A percentile compares a stretch with the other conserved stretches of the same genome.
These are phyloP conservation scores for Suillus sp. DNA, from an alignment of 768 basidiomycete species.

Conservation along the genomic window DNA sequence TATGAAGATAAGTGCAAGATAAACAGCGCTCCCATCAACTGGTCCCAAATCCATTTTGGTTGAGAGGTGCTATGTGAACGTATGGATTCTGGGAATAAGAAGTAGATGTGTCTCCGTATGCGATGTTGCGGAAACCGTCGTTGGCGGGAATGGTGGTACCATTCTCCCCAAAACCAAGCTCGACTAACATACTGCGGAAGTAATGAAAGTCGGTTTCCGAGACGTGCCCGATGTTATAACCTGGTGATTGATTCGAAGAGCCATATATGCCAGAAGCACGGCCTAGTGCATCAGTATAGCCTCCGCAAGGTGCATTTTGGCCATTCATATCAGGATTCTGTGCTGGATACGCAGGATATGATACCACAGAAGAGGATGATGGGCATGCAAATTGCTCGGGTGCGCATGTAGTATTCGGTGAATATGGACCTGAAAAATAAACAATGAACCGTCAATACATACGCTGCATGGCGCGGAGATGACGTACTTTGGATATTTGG, in stretches of 20 bases:
- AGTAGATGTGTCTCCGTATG: slow-evolving; percentile 39
- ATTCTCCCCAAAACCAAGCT: slow-evolving; percentile 64
- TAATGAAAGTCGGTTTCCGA: slow-evolving; percentile 69
- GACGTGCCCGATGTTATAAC: slow-evolving; percentile 36
- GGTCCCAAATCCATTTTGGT: slow-evolving; percentile 28
- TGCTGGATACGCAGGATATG: slow-evolving; percentile 8
- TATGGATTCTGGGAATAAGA: slow-evolving; percentile 37
- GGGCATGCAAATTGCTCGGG: slow-evolving; percentile 22
- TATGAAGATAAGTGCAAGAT: slow-evolving; percentile 6
- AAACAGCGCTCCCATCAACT: slow-evolving; percentile 15
- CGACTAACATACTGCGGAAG: slow-evolving; percentile 74
- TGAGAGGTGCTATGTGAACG: slow-evolving; percentile 26
- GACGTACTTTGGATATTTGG: slow-evolving; percentile 55
- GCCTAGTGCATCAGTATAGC: background rate
- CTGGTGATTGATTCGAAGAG: background rate
- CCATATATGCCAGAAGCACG: slow-evolving; percentile 1
- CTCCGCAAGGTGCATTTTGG: background rate
- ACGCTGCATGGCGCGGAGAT: background rate
- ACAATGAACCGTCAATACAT: slow-evolving; percentile 17
- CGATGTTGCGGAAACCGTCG: slow-evolving; percentile 27
- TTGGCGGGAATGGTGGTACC: slow-evolving; percentile 28
- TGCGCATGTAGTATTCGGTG: slow-evolving; percentile 25
- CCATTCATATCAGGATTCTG: slow-evolving; percentile 3
- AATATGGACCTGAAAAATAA: slow-evolving; percentile 22
- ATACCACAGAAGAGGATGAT: slow-evolving; percentile 22